These are phyloP conservation scores for Penicillium egyptiacum DNA, from an alignment of 495 filamentous ascomycete genomes.

Conservation along the genomic window DNA sequence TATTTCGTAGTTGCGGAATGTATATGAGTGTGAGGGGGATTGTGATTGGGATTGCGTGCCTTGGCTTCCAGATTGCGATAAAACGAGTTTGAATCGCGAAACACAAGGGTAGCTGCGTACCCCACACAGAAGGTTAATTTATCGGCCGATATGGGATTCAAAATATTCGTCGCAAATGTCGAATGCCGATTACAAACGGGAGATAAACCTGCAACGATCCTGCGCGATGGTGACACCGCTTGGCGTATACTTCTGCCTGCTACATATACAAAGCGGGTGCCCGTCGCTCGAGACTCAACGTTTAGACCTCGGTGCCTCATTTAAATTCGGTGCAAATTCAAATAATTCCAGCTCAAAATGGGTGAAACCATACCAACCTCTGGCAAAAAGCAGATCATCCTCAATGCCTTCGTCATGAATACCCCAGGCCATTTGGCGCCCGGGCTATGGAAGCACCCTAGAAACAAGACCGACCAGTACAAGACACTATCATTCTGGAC, in stretches of 20 bases:
- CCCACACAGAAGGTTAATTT: slow-evolving; percentile 3
- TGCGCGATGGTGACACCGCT: not conserved
- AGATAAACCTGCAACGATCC: not conserved
- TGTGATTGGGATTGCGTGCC: slow-evolving; percentile 10
- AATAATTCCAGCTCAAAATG: slow-evolving; percentile 10
- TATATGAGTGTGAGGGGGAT: not conserved
- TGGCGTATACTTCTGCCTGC: not conserved
- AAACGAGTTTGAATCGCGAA: slow-evolving; percentile 3
- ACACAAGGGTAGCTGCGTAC: not conserved
- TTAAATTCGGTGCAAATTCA: not conserved
- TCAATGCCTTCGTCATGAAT: slow-evolving; percentile 60
- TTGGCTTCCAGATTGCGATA: slow-evolving; percentile 13
- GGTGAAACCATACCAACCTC: not conserved
- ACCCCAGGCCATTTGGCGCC: slow-evolving; percentile 57
- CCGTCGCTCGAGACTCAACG: not conserved
- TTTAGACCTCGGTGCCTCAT: not conserved
- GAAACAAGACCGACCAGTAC: slow-evolving; percentile 54
- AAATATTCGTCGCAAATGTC: slow-evolving; percentile 1
- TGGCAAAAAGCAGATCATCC: slow-evolving; percentile 52
- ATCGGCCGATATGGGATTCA: slow-evolving; percentile 7
- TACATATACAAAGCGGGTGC: not conserved
- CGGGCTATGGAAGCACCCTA: slow-evolving; percentile 56
- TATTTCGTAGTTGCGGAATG: not conserved
- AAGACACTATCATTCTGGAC: slow-evolving; percentile 56
- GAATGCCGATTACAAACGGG: not conserved